A percentile compares a stretch with the other conserved stretches of the same genome.
phyloP scores from a whole-genome alignment of 495 filamentous ascomycete genomes.

The Penicillium malachiteum region DNA sequence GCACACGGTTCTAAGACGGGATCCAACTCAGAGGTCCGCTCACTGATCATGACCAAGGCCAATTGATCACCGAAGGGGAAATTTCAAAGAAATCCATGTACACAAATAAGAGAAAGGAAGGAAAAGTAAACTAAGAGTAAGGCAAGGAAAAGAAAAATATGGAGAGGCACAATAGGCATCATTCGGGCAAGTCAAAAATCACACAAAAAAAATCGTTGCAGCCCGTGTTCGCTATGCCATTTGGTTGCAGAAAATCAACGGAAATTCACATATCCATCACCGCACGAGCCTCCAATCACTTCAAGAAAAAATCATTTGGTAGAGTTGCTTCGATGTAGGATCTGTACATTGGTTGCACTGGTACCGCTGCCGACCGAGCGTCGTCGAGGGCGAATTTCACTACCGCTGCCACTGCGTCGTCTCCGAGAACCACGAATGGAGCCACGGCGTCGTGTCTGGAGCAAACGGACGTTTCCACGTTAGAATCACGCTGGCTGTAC shows the following conservation, averaged over 20 bases:
- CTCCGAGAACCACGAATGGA: conserved; percentile 41
- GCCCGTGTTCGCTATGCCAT: conserved; percentile 47
- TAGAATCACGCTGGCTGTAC: conserved; percentile 53
- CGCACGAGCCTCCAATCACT: conserved; percentile 22
- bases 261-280: conserved; percentile 27
- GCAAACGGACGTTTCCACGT: conserved; percentile 48
- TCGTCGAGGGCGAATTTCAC: conserved; percentile 46
- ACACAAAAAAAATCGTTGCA: conserved; percentile 33
- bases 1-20: conserved; percentile 48
- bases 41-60: conserved; percentile 23
- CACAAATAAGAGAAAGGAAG: conserved; percentile 35
- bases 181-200: conserved; percentile 24
- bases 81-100: conserved; percentile 48
- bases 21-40: conserved; percentile 43
- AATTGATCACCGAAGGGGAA: conserved; percentile 36
- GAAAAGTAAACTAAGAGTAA: conserved; percentile 26
- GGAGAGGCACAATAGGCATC: conserved; percentile 22
- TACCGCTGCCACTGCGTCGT: conserved; percentile 49
- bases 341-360: conserved; percentile 36
- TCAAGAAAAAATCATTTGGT: conserved; percentile 32
- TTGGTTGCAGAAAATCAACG: conserved; percentile 32
- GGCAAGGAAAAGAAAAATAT: conserved; percentile 7
- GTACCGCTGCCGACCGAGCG: conserved; percentile 43
- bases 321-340: conserved; percentile 50
- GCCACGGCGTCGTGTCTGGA: conserved; percentile 52